Conservation (phyloP, 2,329 filamentous ascomycete species). For the Didymella keratinophila region DNA sequence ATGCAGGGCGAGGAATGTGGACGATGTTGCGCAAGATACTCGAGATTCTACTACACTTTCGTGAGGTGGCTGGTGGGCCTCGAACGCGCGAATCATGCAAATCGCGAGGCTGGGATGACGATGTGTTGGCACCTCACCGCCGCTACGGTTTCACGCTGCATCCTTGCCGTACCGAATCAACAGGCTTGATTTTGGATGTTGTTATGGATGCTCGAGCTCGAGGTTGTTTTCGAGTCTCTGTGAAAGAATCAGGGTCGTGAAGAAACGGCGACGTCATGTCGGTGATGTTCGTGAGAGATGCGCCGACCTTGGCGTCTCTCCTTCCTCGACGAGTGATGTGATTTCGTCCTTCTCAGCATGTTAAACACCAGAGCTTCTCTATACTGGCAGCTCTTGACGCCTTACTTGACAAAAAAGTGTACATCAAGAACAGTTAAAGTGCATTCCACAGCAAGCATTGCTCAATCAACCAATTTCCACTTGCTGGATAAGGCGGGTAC, state of each 20-base stretch:
- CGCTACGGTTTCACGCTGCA: conserved; percentile 23
- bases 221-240: not conserved
- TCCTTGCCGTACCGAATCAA: conserved; percentile 10
- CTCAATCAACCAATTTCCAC: not conserved
- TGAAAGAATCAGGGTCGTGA: not conserved
- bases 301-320: conserved; percentile 11
- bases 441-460: not conserved
- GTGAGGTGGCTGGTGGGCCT: conserved; percentile 44
- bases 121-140: conserved; percentile 41
- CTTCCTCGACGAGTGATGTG: not conserved
- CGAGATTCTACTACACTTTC: conserved; percentile 17
- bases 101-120: conserved; percentile 46
- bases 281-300: not conserved
- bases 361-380: not conserved
- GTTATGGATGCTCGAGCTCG: conserved; percentile 6
- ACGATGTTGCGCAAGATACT: conserved; percentile 16
- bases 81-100: conserved; percentile 34
- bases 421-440: not conserved
- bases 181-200: not conserved
- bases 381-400: not conserved
- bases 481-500: not conserved
- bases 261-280: conserved; percentile 16
- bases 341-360: not conserved
- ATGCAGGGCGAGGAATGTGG: conserved; percentile 28
- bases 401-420: not conserved